Conservation (phyloP, 768 basidiomycete genomes). For the Tulasnella calospora region DNA sequence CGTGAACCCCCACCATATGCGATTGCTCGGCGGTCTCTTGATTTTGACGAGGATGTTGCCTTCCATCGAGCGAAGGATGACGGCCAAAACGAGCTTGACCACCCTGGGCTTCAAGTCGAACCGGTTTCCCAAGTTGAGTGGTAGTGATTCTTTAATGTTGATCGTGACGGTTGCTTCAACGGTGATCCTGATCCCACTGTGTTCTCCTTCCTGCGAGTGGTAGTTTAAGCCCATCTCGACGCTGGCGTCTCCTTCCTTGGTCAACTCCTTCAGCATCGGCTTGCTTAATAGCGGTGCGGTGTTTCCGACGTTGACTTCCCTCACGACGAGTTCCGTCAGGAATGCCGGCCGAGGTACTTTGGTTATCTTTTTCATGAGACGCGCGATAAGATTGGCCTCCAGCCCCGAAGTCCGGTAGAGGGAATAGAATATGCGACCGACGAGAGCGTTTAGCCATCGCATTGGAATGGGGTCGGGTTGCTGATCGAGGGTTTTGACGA, state of each 20-base stretch:
- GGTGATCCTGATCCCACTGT: slow-evolving; percentile 70
- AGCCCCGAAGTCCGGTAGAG: slow-evolving; percentile 78
- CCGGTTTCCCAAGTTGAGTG: slow-evolving; percentile 48
- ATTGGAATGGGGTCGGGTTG: slow-evolving; percentile 95
- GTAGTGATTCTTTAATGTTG: slow-evolving; percentile 43
- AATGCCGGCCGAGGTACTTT: slow-evolving; percentile 87
- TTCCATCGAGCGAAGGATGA: slow-evolving; percentile 81
- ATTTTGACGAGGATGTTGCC: slow-evolving; percentile 86
- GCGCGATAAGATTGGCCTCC: slow-evolving; percentile 78
- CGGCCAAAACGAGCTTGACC: slow-evolving; percentile 84
- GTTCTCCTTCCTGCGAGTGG: slow-evolving; percentile 39
- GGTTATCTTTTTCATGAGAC: slow-evolving; percentile 88
- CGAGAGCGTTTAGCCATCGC: slow-evolving; percentile 92
- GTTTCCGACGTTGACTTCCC: slow-evolving; percentile 83
- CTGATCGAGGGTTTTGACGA: slow-evolving; percentile 81
- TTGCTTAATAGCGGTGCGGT: slow-evolving; percentile 83
- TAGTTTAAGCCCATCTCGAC: slow-evolving; percentile 80
- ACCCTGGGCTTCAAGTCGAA: slow-evolving; percentile 71
- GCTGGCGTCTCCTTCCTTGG: slow-evolving; percentile 86
- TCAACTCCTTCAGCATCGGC: slow-evolving; percentile 97
- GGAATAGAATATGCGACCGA: slow-evolving; percentile 90
- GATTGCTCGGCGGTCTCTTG: slow-evolving; percentile 91
- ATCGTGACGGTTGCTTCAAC: slow-evolving; percentile 86
- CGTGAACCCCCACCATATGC: slow-evolving; percentile 96
- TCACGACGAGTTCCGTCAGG: slow-evolving; percentile 77